A percentile compares a stretch with the other conserved stretches of the same genome.
phyloP scores from a whole-genome alignment of 495 filamentous ascomycete species.

The Recurvomyces mirabilis region DNA sequence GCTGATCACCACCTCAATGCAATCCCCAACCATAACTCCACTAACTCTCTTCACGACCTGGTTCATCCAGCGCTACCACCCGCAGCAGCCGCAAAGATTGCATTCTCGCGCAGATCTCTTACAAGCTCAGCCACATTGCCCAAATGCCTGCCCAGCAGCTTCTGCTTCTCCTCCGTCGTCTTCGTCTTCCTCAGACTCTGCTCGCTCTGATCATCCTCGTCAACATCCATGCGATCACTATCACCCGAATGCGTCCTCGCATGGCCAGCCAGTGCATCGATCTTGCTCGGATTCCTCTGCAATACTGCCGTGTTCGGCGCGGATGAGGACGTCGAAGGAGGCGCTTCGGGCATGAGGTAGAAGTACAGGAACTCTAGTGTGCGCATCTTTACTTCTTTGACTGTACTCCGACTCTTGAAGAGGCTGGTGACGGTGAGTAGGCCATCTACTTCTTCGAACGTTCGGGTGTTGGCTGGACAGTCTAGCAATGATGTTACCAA shows the following conservation, averaged over 20 bases:
- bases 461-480: slow-evolving; percentile 71
- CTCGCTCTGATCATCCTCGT: slow-evolving; percentile 23
- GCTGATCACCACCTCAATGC: no score
- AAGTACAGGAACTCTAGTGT: slow-evolving; percentile 94
- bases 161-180: slow-evolving; percentile 81
- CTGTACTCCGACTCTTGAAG: slow-evolving; percentile 74
- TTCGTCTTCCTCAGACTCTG: slow-evolving; percentile 37
- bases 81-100: slow-evolving; percentile 43
- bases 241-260: slow-evolving; percentile 27
- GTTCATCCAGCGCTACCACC: no score
- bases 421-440: slow-evolving; percentile 85
- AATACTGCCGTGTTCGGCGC: slow-evolving; percentile 33
- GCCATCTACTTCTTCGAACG: slow-evolving; percentile 87
- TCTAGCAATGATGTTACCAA: slow-evolving; percentile 81
- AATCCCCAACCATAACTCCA: no score
- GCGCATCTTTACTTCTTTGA: slow-evolving; percentile 80
- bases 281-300: slow-evolving; percentile 63
- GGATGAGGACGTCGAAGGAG: slow-evolving; percentile 34
- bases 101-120: slow-evolving; percentile 75
- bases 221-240: slow-evolving; percentile 24
- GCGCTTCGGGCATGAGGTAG: slow-evolving; percentile 88
- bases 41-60: no score
- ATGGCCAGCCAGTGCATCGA: slow-evolving; percentile 38
- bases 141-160: slow-evolving; percentile 65
- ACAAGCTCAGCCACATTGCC: slow-evolving; percentile 87